phyloP scores from a whole-genome alignment of 345 rosid genomes.

The Anastatica hierochuntica region DNA sequence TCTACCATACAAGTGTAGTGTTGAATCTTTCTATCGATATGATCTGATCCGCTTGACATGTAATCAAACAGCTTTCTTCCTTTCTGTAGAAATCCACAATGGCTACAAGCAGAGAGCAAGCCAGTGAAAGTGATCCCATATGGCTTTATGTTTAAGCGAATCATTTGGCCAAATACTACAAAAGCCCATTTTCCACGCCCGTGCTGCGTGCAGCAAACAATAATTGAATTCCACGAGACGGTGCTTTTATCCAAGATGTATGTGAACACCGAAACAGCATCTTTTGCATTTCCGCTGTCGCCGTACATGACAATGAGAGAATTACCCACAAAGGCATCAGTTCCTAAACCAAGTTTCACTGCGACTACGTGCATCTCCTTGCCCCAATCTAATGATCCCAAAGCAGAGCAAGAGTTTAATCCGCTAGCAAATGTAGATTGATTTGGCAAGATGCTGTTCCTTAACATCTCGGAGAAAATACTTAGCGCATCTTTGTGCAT shows the following conservation, averaged over 20 bases:
- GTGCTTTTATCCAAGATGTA: conserved; percentile 32
- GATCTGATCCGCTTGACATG: conserved; percentile 26
- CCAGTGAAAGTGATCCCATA: conserved; percentile 77
- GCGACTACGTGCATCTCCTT: conserved; percentile 48
- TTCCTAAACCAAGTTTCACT: conserved; percentile 43
- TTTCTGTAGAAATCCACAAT: conserved; percentile 50
- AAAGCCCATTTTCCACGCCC: conserved; percentile 47
- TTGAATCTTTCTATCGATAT: conserved; percentile 31
- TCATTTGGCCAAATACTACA: conserved; percentile 43
- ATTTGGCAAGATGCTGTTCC: conserved; percentile 40
- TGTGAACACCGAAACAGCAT: conserved; percentile 39
- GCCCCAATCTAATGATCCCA: conserved; percentile 59
- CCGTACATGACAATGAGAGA: conserved; percentile 53
- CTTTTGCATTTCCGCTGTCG: conserved; percentile 39
- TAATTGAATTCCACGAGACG: conserved; percentile 66
- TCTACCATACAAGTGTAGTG: conserved; percentile 75
- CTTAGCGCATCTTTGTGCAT: conserved; percentile 43
- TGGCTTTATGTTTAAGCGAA: conserved; percentile 40
- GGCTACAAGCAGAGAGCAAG: conserved; percentile 74
- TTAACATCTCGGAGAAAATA: conserved; percentile 48
- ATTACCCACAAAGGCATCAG: conserved; percentile 54
- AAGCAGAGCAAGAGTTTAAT: conserved; percentile 51
- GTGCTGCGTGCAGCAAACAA: conserved; percentile 60
- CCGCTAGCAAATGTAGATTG: conserved; percentile 63
- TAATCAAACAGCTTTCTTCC: conserved; percentile 49